phyloP scores from a whole-genome alignment of 305 asterid species.

The Solanum aculeatissimum region DNA sequence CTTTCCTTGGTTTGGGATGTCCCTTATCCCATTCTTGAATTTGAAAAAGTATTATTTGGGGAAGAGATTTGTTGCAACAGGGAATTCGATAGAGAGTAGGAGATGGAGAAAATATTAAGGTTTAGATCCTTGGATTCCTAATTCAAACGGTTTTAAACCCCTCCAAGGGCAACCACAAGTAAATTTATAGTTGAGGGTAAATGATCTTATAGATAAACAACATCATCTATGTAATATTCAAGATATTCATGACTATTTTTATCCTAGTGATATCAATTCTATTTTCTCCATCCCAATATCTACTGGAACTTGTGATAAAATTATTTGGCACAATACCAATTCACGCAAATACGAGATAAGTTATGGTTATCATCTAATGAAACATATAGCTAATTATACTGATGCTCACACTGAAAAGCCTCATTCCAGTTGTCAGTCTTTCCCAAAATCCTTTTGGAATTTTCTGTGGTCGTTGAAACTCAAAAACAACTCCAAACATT shows the following conservation, averaged over 20 bases:
- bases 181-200: background rate
- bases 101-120: background rate
- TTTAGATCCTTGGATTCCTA: background rate
- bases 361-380: background rate
- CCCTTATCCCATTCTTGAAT: background rate
- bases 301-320: too few species aligned
- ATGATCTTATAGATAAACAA: background rate
- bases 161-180: background rate
- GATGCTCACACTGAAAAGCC: background rate
- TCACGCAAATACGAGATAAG: background rate
- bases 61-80: background rate
- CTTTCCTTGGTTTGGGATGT: background rate
- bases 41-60: background rate
- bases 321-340: too few species aligned
- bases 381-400: background rate
- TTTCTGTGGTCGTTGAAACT: background rate
- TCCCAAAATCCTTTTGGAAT: background rate
- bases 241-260: background rate
- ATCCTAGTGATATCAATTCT: background rate
- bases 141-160: background rate
- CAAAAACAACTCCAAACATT: background rate
- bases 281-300: background rate
- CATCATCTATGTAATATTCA: background rate
- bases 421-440: background rate
- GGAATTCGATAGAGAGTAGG: background rate